These are phyloP conservation scores for Penicillium concentricum DNA, from an alignment of 2,329 filamentous ascomycete species.

Conservation along the genomic window DNA sequence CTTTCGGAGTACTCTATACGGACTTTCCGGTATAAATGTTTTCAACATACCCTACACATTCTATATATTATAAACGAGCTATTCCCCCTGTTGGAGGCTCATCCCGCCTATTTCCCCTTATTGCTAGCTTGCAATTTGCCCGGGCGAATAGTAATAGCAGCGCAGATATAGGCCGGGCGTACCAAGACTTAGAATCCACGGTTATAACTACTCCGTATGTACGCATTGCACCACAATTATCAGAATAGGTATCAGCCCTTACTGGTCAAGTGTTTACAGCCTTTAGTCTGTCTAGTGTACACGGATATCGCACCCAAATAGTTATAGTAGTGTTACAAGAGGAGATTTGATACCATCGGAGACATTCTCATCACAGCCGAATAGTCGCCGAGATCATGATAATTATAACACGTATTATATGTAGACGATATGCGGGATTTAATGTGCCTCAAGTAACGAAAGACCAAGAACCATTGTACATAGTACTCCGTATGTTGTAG, in stretches of 20 bases:
- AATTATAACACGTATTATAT: no score
- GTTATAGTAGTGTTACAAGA: slow-evolving; percentile 1
- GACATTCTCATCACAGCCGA: background rate
- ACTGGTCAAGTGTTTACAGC: background rate
- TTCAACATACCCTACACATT: no score
- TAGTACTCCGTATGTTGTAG: background rate
- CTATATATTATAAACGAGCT: background rate
- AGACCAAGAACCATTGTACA: background rate
- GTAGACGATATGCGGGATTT: background rate
- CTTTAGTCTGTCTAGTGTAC: background rate
- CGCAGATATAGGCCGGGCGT: background rate
- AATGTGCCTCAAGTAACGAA: background rate
- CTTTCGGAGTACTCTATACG: background rate
- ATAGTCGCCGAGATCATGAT: background rate
- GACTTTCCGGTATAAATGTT: background rate
- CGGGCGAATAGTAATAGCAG: background rate
- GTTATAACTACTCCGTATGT: background rate
- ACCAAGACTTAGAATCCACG: background rate
- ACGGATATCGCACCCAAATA: background rate
- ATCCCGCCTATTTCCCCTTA: background rate
- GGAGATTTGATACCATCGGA: background rate
- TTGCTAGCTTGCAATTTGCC: slow-evolving; percentile 1
- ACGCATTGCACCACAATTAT: background rate
- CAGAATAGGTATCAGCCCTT: background rate
- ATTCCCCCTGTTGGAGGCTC: background rate